Conservation (phyloP, 2,329 filamentous ascomycete genomes). For the Aureobasidium zeae region DNA sequence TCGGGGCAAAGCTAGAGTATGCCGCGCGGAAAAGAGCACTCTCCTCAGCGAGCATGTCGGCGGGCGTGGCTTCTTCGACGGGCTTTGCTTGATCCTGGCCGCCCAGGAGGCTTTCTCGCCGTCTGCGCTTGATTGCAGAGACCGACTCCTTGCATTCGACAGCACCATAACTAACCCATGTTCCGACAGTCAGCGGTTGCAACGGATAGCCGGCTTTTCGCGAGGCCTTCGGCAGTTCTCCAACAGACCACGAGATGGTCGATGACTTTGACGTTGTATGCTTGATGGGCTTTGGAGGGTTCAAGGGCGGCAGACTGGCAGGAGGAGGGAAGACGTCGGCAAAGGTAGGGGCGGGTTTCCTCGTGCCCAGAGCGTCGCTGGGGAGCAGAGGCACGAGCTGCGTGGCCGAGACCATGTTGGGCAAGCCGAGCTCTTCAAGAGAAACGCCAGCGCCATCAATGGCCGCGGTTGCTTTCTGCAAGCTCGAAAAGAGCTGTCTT, state of each 20-base stretch:
- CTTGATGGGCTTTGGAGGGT: conserved; percentile 60
- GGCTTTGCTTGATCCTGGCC: conserved; percentile 45
- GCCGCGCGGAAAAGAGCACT: conserved; percentile 66
- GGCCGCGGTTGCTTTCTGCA: conserved; percentile 45
- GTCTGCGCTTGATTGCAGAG: conserved; percentile 57
- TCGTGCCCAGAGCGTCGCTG: conserved; percentile 36
- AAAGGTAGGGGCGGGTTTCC: conserved; percentile 52
- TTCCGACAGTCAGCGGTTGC: conserved; percentile 55
- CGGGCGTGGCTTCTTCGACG: conserved; percentile 22
- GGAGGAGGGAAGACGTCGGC: conserved; percentile 67
- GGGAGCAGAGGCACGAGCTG: conserved; percentile 50
- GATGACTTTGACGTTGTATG: conserved; percentile 52
- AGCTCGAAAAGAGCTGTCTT: conserved; percentile 76
- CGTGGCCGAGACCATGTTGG: conserved; percentile 63
- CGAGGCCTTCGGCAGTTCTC: conserved; percentile 41
- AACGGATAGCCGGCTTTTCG: conserved; percentile 52
- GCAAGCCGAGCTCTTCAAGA: conserved; percentile 57
- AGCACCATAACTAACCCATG: conserved; percentile 52
- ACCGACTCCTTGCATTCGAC: conserved; percentile 39
- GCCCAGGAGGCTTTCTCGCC: conserved; percentile 63
- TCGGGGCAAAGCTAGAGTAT: conserved; percentile 72
- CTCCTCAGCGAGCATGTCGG: conserved; percentile 43
- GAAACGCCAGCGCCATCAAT: conserved; percentile 27
- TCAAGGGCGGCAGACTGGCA: conserved; percentile 53
- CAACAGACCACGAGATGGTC: conserved; percentile 41